These are phyloP conservation scores for Coleophoma crateriformis DNA, from an alignment of 2,329 filamentous ascomycete species.

Conservation along the genomic window DNA sequence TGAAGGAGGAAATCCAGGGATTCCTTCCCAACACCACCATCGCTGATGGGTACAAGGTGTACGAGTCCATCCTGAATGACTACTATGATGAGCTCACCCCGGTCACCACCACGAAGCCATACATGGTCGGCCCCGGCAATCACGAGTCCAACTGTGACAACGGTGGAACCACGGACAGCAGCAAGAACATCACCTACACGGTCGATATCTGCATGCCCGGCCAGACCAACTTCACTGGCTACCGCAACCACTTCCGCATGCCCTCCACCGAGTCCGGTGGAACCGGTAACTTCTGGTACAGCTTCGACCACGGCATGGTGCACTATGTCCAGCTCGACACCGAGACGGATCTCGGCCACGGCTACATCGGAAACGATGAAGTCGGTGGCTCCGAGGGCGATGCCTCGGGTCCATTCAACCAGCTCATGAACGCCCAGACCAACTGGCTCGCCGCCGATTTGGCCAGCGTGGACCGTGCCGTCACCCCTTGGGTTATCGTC, in stretches of 20 bases:
- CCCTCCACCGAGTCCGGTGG: conserved; percentile 40
- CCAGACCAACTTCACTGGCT: conserved; percentile 56
- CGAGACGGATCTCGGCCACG: too few relatives aligned
- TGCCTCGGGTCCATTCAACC: too few relatives aligned
- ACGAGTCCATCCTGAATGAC: conserved; percentile 47
- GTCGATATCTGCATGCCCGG: conserved; percentile 41
- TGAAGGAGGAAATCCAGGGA: too few relatives aligned
- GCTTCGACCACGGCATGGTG: conserved; percentile 51
- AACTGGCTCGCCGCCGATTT: too few relatives aligned
- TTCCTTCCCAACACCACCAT: too few relatives aligned
- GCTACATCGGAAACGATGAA: too few relatives aligned
- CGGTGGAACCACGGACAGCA: conserved; percentile 19
- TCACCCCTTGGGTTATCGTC: conserved; percentile 17
- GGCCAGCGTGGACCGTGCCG: conserved; percentile 23
- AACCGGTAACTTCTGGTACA: conserved; percentile 51
- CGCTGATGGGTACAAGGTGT: conserved; percentile 15
- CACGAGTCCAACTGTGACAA: conserved; percentile 40
- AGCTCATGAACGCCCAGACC: too few relatives aligned
- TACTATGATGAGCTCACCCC: conserved; percentile 50
- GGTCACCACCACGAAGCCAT: conserved; percentile 45
- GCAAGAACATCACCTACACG: conserved; percentile 17
- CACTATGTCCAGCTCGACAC: conserved; percentile 43
- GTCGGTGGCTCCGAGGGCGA: too few relatives aligned
- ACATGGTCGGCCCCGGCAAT: conserved; percentile 36
- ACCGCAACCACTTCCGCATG: conserved; percentile 38